Percentiles rank a stretch among this genome's conserved stretches.
Evolutionary conservation across 352 stramenopile genomes (phyloP).

Genomic region (Globisporangium nagaii): DNA sequence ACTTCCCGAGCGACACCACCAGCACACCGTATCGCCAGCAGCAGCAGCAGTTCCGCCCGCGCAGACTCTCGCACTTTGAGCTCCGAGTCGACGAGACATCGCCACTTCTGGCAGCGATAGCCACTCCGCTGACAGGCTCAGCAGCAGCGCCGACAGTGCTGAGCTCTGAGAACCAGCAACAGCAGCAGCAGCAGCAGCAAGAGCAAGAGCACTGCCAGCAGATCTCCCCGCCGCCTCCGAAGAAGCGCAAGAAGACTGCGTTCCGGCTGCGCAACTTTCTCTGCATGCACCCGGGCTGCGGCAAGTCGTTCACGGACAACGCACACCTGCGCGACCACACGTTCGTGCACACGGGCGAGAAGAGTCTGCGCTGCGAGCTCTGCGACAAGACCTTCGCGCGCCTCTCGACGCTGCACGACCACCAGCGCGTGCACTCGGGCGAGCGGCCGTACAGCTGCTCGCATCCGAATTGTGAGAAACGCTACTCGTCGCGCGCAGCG

Average conservation of each 20-base stretch:
- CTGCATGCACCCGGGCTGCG: conserved; percentile 58
- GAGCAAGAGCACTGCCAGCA: neutral
- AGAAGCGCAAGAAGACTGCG: conserved; percentile 38
- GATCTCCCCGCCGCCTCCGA: neutral
- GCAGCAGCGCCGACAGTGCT: neutral
- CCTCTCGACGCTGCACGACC: conserved; percentile 51
- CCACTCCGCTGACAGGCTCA: no score
- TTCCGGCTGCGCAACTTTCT: conserved; percentile 65
- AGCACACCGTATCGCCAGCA: neutral
- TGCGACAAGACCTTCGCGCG: conserved; percentile 53
- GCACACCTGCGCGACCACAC: conserved; percentile 64
- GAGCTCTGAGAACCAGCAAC: neutral
- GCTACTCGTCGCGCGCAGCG: conserved; percentile 50
- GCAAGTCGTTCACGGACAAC: conserved; percentile 68
- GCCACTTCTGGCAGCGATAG: neutral
- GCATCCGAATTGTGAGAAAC: conserved; percentile 16
- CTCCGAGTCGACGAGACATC: neutral
- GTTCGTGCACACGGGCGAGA: conserved; percentile 68
- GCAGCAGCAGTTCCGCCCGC: neutral
- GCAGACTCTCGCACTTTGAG: conserved; percentile 2
- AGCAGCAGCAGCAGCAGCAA: neutral
- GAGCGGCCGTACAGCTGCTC: conserved; percentile 64
- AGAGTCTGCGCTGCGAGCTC: conserved; percentile 38
- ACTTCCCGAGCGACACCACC: neutral
- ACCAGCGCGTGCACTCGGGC: conserved; percentile 64